Evolutionary conservation across 768 basidiomycete species (phyloP).

Genomic region (Phaeotremella skinneri): DNA sequence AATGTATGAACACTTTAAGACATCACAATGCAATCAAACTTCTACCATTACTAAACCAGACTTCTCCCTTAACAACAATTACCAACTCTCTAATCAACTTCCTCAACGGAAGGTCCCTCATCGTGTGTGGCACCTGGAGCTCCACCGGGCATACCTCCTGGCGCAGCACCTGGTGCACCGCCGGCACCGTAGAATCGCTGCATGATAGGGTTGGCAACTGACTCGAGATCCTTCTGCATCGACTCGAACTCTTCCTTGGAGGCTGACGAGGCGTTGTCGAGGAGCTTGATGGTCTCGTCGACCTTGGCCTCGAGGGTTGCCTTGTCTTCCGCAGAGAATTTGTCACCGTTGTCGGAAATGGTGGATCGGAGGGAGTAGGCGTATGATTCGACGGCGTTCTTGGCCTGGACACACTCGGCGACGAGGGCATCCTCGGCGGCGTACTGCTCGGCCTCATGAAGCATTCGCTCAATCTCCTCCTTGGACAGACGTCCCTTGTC

Average conservation of each 20-base stretch:
- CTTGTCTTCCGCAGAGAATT: slow-evolving; percentile 49
- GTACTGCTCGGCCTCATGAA: slow-evolving; percentile 58
- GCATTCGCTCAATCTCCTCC: slow-evolving; percentile 62
- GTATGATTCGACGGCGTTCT: slow-evolving; percentile 93
- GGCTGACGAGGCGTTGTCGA: slow-evolving; percentile 81
- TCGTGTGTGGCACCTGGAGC: slow-evolving; percentile 57
- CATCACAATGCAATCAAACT: neutral
- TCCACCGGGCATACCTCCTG: slow-evolving; percentile 66
- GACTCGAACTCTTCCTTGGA: slow-evolving; percentile 91
- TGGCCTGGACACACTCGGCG: slow-evolving; percentile 55
- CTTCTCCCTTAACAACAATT: neutral
- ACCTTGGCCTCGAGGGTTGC: slow-evolving; percentile 86
- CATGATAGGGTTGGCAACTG: slow-evolving; percentile 63
- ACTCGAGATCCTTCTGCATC: slow-evolving; percentile 90
- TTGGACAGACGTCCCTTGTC: slow-evolving; percentile 85
- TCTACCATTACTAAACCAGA: too few species aligned
- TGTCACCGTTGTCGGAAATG: slow-evolving; percentile 53
- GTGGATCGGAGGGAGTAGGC: slow-evolving; percentile 93
- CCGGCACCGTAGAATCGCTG: slow-evolving; percentile 60
- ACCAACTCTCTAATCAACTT: slow-evolving; percentile 59
- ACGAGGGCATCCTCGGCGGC: slow-evolving; percentile 44
- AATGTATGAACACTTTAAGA: neutral
- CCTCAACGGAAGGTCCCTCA: slow-evolving; percentile 86
- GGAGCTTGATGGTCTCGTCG: slow-evolving; percentile 81
- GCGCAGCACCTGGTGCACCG: slow-evolving; percentile 61